These are phyloP conservation scores for Cornus florida DNA, from an alignment of 148 eudicot genomes.

Conservation along the genomic window DNA sequence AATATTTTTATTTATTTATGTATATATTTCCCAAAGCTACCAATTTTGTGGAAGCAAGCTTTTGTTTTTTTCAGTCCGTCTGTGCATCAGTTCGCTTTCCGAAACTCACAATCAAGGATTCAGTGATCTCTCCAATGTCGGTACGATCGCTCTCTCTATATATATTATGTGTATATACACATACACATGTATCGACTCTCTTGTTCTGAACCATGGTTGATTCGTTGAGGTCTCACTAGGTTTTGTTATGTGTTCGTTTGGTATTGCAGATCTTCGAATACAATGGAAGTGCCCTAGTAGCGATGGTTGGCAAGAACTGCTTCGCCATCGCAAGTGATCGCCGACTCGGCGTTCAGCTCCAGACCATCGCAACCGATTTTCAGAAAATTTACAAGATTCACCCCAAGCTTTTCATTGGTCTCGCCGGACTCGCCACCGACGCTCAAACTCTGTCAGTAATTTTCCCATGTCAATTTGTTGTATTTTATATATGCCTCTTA, in stretches of 20 bases:
- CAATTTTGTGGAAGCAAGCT: too few relatives aligned
- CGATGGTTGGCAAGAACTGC: slow-evolving; percentile 97
- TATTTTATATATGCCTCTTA: too few relatives aligned
- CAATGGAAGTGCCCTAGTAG: slow-evolving; percentile 93
- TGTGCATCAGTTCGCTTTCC: neutral
- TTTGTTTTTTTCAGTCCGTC: too few relatives aligned
- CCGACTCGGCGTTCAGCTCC: slow-evolving; percentile 88
- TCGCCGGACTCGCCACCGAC: slow-evolving; percentile 83
- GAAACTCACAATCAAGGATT: neutral
- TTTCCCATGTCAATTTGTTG: too few relatives aligned
- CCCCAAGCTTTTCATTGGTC: slow-evolving; percentile 80
- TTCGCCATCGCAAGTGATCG: slow-evolving; percentile 93
- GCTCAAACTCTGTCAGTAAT: slow-evolving; percentile 71
- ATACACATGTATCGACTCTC: neutral
- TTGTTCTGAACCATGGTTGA: neutral
- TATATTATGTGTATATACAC: neutral
- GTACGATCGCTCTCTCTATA: slow-evolving; percentile 9
- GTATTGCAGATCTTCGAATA: slow-evolving; percentile 86
- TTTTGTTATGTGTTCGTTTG: neutral
- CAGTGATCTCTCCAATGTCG: slow-evolving; percentile 14
- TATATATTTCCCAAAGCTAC: too few relatives aligned
- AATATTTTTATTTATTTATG: too few relatives aligned
- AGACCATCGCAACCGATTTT: slow-evolving; percentile 90
- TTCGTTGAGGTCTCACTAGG: neutral
- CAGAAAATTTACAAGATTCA: slow-evolving; percentile 73